Evolutionary conservation across 805 yeast species (phyloP), one percentile per base, ranked within the genome.

Genomic region (Candida railenensis): DNA sequence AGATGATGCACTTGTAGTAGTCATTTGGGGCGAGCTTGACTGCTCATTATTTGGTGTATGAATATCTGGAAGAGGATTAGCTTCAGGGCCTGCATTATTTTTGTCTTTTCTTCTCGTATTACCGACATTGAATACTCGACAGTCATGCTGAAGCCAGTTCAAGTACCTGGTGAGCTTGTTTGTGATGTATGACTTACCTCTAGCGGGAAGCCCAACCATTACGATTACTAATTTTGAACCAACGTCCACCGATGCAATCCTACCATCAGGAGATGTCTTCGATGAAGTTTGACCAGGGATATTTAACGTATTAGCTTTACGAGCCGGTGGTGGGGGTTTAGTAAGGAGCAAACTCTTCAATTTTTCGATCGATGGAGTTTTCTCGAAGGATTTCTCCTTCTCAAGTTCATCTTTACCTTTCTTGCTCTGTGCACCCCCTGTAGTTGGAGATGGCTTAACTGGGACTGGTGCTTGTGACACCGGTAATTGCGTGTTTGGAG

Each of bases 191-290:
- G 96, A 87, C 64, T 92, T 92, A 2, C 99, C 99, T 45, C 97
- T 74, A 0, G 97, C 97, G 0, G 98, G 98, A 30, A 86, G 67
- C 0, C 99, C 99, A 14, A 92, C 97, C 98, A 92, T 92, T 16
- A 94, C 95, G 48, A 92, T 89, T 14, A 92, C 96, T 44, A 92
- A 75, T 59, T 89, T 87, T 12, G 90, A 81, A 1, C 89, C 92
- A 3, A 87, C 83, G 58, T 89, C 97, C 53, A 56, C 74, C 20
- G 77, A 71, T 1, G 82, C 81, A 30, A 81, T 80, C 28, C 73
- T 70, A 3, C 89, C 89, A 61, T 88, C 92, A 0, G 96, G 94
- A 0, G 90, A 81, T 2, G 80, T 79, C 50, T 87, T 82, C 1
- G 91, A 83, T 42, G 86, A 79, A 0, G 97, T 90, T 50, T 89